These are phyloP conservation scores for Amaranthus cruentus DNA, from an alignment of 148 eudicot species.

Conservation along the genomic window DNA sequence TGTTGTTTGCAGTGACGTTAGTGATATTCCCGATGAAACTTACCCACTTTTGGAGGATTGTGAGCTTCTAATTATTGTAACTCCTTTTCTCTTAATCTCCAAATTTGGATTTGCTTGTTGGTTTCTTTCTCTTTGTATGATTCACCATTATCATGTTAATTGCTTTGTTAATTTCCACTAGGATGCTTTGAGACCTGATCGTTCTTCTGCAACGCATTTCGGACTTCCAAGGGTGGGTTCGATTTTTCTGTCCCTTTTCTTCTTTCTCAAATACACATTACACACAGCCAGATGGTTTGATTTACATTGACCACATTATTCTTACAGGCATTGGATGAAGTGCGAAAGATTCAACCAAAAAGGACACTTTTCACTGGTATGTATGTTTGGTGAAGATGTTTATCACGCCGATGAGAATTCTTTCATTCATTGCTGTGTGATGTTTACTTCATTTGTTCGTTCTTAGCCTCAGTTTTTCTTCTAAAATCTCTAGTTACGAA, in stretches of 20 bases:
- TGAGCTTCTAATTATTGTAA: constrained; percentile 82
- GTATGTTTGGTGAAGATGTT: constrained; percentile 13
- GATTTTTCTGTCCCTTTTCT: background rate
- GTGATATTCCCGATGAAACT: constrained; percentile 95
- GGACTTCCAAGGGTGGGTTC: constrained; percentile 84
- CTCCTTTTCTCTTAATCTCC: constrained; percentile 14
- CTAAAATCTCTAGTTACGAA: no score
- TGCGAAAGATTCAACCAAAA: constrained; percentile 83
- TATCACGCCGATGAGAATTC: background rate
- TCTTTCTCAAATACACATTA: background rate
- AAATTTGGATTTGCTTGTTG: background rate
- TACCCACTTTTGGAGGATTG: constrained; percentile 84
- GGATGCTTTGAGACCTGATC: constrained; percentile 95
- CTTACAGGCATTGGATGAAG: constrained; percentile 86
- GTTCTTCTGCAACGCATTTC: constrained; percentile 95
- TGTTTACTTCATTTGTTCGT: background rate
- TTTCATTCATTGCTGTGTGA: background rate
- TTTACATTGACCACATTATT: background rate
- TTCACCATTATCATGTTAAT: constrained; percentile 5
- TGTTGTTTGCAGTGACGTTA: constrained; percentile 68
- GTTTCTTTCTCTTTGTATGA: background rate
- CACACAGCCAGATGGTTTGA: background rate
- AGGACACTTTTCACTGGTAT: constrained; percentile 93
- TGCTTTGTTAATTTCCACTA: constrained; percentile 17
- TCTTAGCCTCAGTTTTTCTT: background rate